These are phyloP conservation scores for Candida stauntonica DNA, from an alignment of 805 yeast species.

Conservation along the genomic window DNA sequence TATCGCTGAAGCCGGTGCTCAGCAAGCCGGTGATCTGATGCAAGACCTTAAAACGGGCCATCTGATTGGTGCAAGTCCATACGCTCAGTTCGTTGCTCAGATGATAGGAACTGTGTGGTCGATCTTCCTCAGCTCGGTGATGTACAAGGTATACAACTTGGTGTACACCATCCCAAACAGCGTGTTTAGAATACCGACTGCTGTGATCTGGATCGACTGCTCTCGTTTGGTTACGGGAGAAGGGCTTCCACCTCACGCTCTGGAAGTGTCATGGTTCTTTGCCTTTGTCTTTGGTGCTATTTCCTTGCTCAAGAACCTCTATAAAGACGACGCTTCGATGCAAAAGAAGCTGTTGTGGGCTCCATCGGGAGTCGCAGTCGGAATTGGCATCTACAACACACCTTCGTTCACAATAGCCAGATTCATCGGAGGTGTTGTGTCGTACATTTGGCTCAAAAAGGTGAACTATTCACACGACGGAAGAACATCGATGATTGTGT, in stretches of 20 bases:
- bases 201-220: conserved; percentile 95
- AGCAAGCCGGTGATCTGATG: conserved; percentile 97
- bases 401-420: conserved; percentile 94
- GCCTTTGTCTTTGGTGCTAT: conserved; percentile 68
- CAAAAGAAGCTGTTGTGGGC: conserved; percentile 48
- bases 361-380: conserved; percentile 96
- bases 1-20: conserved; percentile 97
- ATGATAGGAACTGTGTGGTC: conserved; percentile 85
- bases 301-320: conserved; percentile 57
- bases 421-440: conserved; percentile 78
- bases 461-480: conserved; percentile 37
- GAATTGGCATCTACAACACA: conserved; percentile 90
- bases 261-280: conserved; percentile 52
- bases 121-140: conserved; percentile 68
- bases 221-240: conserved; percentile 88
- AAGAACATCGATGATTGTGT: conserved; percentile 73
- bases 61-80: conserved; percentile 85
- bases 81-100: conserved; percentile 89
- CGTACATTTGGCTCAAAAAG: conserved; percentile 51
- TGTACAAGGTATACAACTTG: conserved; percentile 76
- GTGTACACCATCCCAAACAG: conserved; percentile 84
- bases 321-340: conserved; percentile 34
- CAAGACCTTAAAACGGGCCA: conserved; percentile 96
- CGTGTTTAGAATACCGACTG: conserved; percentile 87
- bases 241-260: conserved; percentile 80